Base-by-base conservation (phyloP, 345 rosid genomes). In the Laguncularia racemosa region DNA sequence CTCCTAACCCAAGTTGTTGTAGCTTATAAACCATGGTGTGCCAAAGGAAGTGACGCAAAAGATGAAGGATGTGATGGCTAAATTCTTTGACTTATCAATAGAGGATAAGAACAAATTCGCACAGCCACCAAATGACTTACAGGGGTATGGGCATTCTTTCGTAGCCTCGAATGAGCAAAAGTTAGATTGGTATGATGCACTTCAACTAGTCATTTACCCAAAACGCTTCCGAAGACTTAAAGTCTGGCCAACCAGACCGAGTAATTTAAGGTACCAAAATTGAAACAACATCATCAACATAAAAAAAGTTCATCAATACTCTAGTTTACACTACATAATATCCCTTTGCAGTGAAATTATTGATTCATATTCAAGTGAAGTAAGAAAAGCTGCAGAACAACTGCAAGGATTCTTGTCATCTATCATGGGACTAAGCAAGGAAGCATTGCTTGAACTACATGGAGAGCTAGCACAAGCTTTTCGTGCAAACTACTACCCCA, bases 21-120 rank as follows among this genome's bases (percentile, higher is more conserved):
- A 60, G 68, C 43, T 66, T 55, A 62, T 75, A 46, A 64, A 65
- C 48, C 79, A 75, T 58, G 64, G 67, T 23, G 55, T 67, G n/a
- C 60, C 54, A 13, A 54, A 53, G 17, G 46, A 65, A 48, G 61
- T 65, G 48, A 12, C 57, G 61, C 57, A 59, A 64, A 65, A 53
- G 40, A 61, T 62, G 57, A 55, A 56, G 55, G 66, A 51, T 20
- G 55, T 55, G 2, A 16, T 61, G 43, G 45, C 63, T 28, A 53
- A 52, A 51, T 68, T 71, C 60, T 68, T 65, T 45, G 52, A 64
- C 26, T 61, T 58, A 52, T 58, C 71, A 17, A 7, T 65, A 14
- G 63, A 67, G 58, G 76, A 71, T 62, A 71, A 71, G 48, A 67
- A 64, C 8, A 57, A 71, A 49, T 61, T 48, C 6, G 54, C 55